Percentiles rank a stretch among this genome's conserved stretches.
Conservation (phyloP, 805 yeast species). For the Sugiyamaella chiloensis region DNA sequence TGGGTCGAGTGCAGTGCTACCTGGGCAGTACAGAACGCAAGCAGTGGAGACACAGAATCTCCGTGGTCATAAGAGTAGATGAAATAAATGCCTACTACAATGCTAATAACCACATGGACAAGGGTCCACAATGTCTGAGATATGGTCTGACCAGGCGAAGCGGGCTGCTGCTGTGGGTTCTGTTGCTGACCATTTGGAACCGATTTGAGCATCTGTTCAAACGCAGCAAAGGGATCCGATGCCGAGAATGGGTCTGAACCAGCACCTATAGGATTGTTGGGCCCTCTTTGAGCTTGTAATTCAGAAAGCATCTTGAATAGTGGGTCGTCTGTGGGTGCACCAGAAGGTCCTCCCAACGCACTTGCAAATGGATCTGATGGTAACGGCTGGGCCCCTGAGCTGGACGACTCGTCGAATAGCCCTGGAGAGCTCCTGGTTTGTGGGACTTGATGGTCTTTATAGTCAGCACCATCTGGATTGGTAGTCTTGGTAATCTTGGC, state of each 20-base stretch:
- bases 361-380: background rate
- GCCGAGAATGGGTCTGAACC: background rate
- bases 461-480: slow-evolving; percentile 25
- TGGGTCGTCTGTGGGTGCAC: slow-evolving; percentile 23
- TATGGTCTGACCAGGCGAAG: background rate
- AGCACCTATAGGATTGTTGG: background rate
- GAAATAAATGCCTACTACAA: slow-evolving; percentile 25
- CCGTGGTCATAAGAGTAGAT: slow-evolving; percentile 8
- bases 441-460: slow-evolving; percentile 11
- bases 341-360: no score
- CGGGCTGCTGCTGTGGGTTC: background rate
- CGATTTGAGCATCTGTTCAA: slow-evolving; percentile 10
- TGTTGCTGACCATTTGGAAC: background rate
- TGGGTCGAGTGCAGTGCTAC: slow-evolving; percentile 25
- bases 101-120: slow-evolving; percentile 22
- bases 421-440: background rate
- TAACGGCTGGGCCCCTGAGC: background rate
- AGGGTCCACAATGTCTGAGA: slow-evolving; percentile 20
- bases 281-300: slow-evolving; percentile 19
- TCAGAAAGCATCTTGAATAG: slow-evolving; percentile 23
- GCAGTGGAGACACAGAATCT: slow-evolving; percentile 5
- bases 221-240: slow-evolving; percentile 13
- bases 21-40: slow-evolving; percentile 26
- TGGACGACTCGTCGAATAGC: background rate
- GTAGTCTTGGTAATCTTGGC: slow-evolving; percentile 32